Percentiles rank a stretch among this genome's conserved stretches.
These are phyloP conservation scores for Verticillium tricorpus DNA, from an alignment of 2,329 filamentous ascomycete genomes.

Conservation along the genomic window DNA sequence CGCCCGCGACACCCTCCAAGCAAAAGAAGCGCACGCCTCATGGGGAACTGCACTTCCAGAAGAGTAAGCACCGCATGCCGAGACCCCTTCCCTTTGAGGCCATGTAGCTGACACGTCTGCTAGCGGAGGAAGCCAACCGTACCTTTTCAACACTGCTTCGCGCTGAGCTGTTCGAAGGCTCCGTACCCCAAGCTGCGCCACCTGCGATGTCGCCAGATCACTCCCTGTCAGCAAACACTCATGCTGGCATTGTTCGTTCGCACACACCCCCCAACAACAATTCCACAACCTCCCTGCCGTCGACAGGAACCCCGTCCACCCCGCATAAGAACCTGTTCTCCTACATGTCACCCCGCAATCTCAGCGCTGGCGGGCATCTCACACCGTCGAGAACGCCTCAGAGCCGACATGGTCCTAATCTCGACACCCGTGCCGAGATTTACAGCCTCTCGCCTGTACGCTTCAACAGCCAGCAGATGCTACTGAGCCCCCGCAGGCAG, in stretches of 20 bases:
- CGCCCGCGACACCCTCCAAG: conserved; percentile 84
- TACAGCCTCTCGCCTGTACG: conserved; percentile 95
- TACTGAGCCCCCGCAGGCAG: conserved; percentile 83
- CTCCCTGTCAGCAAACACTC: conserved; percentile 40
- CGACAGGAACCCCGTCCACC: conserved; percentile 82
- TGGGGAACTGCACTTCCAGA: conserved; percentile 90
- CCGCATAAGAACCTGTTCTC: conserved; percentile 97
- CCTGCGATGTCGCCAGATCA: conserved; percentile 58
- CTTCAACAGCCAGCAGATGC: conserved; percentile 87
- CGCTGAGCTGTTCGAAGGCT: conserved; percentile 86
- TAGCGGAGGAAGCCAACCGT: conserved; percentile 88
- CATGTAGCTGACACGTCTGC: conserved; percentile 3
- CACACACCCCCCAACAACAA: conserved; percentile 73
- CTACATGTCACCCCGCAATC: conserved; percentile 73
- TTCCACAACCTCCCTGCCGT: conserved; percentile 58
- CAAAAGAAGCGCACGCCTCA: conserved; percentile 81
- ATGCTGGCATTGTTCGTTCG: conserved; percentile 50
- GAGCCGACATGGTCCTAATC: conserved; percentile 79
- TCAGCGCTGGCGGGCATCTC: conserved; percentile 70
- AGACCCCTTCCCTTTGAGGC: neutral
- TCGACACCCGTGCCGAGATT: conserved; percentile 86
- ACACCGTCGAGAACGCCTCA: conserved; percentile 88
- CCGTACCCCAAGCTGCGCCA: conserved; percentile 75
- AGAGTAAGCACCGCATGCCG: conserved; percentile 56
- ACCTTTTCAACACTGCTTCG: conserved; percentile 86